Evolutionary conservation across 2,329 filamentous ascomycete genomes (phyloP), one percentile per base, ranked within the genome.

Genomic region (Xylaria sp.): DNA sequence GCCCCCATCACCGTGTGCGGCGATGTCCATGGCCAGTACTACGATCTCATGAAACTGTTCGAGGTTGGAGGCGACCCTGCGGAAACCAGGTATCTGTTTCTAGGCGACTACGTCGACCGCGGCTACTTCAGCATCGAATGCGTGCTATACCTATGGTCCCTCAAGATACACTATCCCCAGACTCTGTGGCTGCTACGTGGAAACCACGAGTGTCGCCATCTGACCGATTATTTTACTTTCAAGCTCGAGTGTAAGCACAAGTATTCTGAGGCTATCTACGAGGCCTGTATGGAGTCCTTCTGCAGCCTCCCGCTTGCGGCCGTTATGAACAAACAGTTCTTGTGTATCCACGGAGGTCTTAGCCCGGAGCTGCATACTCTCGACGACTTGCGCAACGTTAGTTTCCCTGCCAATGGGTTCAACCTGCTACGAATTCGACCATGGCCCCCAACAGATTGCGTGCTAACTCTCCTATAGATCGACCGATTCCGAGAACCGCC

Each of bases 171-270:
- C 89, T 99, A 98, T 80, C 96, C 96, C 63, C 94, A 98, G 82
- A 95, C 94, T 23, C 90, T 99, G 66, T 99, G 96, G 96, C 87
- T 99, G 75, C 89, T 99, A 75, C 93, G 96, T 77, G 96, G 96
- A 75, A 99, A 99, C 83, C 96, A 99, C 84, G 96, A 99, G 84
- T 99, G 96, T 82, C 92, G 96, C 78, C 96, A 99, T 85, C 88
- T 99, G 87, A 99, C 96, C 67, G 96, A 99, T 80, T 99, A 99
- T 87, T 99, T 99, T 84, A 99, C 96, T 70, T 99, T 99, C 87
- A 98, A 99, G 87, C 90, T 99, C 67, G 96, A 99, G 82, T 99
- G 96, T 88, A 98, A 97, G 85, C 96, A 99, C 89, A 99, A 99
- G 83, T 99, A 99, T 84, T 97, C 94, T 41, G 96, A 98, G 84